These are phyloP conservation scores for Silybum marianum DNA, from an alignment of 129 eudicot genomes.

Conservation along the genomic window DNA sequence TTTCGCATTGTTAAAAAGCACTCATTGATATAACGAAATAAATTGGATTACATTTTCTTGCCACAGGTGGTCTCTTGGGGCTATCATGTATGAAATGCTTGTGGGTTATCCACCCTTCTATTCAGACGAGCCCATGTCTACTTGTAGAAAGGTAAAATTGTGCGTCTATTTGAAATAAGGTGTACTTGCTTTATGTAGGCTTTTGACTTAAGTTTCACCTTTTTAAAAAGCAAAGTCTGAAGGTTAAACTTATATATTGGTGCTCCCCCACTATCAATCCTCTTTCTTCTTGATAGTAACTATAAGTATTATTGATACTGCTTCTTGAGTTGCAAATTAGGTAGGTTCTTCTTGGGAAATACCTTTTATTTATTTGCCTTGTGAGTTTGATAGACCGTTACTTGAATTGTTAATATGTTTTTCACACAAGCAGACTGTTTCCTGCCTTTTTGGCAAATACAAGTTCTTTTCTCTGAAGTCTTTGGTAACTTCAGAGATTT, in stretches of 20 bases:
- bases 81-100: constrained; percentile 99
- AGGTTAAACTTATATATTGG: not conserved
- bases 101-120: constrained; percentile 98
- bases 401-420: not conserved
- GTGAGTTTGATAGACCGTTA: not conserved
- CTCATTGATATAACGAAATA: not conserved
- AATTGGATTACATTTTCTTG: constrained; percentile 17
- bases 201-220: not conserved
- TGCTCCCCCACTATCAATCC: not conserved
- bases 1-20: not conserved
- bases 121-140: constrained; percentile 98
- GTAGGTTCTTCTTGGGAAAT: not conserved
- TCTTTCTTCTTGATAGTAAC: not conserved
- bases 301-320: not conserved
- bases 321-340: not conserved
- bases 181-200: not conserved
- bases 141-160: constrained; percentile 85
- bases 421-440: not conserved
- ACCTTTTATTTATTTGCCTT: not conserved
- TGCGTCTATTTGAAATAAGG: not conserved
- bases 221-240: not conserved
- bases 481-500: not conserved
- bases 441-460: not conserved
- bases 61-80: constrained; percentile 98
- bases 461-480: not conserved